A percentile compares a stretch with the other conserved stretches of the same genome.
phyloP scores from a whole-genome alignment of 805 yeast genomes.

The Geotrichum ghanense region DNA sequence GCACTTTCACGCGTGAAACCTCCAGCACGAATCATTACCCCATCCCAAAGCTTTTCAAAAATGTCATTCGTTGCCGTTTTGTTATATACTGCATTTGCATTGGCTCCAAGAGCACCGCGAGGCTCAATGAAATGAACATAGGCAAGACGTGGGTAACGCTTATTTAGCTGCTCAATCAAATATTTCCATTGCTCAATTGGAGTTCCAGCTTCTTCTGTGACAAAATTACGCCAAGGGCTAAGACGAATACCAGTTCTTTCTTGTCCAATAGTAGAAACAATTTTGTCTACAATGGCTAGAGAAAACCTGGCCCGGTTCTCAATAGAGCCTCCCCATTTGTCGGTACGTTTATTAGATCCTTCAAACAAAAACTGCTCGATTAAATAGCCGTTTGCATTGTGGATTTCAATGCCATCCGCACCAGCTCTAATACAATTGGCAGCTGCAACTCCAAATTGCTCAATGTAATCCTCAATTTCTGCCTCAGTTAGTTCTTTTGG shows the following conservation, averaged over 20 bases:
- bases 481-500: slow-evolving; percentile 29
- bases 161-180: slow-evolving; percentile 31
- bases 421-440: slow-evolving; percentile 40
- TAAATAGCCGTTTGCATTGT: slow-evolving; percentile 53
- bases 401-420: slow-evolving; percentile 53
- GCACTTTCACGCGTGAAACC: slow-evolving; percentile 11
- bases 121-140: slow-evolving; percentile 38
- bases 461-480: slow-evolving; percentile 29
- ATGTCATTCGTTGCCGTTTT: slow-evolving; percentile 8
- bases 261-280: slow-evolving; percentile 27
- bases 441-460: slow-evolving; percentile 36
- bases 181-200: slow-evolving; percentile 32
- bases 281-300: slow-evolving; percentile 35
- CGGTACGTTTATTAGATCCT: slow-evolving; percentile 41
- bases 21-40: slow-evolving; percentile 14
- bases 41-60: slow-evolving; percentile 13
- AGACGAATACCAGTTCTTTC: slow-evolving; percentile 27
- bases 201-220: slow-evolving; percentile 13
- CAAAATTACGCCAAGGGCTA: slow-evolving; percentile 27
- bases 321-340: slow-evolving; percentile 49
- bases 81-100: neutral
- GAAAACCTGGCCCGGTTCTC: slow-evolving; percentile 43
- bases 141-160: slow-evolving; percentile 31
- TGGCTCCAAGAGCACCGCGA: slow-evolving; percentile 14
- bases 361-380: slow-evolving; percentile 36